These are phyloP conservation scores for Leptographium radiaticola DNA, from an alignment of 2,329 filamentous ascomycete genomes.

Conservation along the genomic window DNA sequence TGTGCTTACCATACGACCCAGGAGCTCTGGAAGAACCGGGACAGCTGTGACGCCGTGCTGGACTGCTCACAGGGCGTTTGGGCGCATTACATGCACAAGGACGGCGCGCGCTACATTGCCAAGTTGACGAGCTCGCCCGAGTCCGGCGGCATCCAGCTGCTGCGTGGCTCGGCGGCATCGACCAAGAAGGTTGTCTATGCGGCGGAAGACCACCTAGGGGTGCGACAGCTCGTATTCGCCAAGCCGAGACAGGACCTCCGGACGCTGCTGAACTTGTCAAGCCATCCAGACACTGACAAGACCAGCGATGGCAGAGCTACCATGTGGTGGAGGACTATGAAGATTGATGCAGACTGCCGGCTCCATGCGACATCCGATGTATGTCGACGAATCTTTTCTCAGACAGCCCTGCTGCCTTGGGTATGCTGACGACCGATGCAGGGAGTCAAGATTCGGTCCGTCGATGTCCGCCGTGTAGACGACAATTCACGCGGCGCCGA, in stretches of 20 bases:
- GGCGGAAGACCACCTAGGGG: not conserved
- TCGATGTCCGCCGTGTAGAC: not conserved
- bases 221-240: constrained; percentile 1
- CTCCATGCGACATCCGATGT: not conserved
- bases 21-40: not conserved
- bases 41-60: not conserved
- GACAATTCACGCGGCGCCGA: not conserved
- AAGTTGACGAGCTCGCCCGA: not conserved
- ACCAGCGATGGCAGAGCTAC: too few species aligned
- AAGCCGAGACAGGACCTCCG: not conserved
- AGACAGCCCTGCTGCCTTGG: not conserved
- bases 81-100: constrained; percentile 1
- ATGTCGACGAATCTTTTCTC: not conserved
- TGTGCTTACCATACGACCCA: not conserved
- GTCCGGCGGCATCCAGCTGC: not conserved
- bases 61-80: not conserved
- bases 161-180: not conserved
- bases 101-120: not conserved
- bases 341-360: not conserved
- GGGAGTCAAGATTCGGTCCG: not conserved
- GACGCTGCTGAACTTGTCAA: not conserved
- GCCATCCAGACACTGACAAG: not conserved
- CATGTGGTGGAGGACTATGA: not conserved
- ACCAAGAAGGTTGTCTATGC: not conserved
- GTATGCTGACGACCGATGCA: not conserved